Evolutionary conservation across 2,329 filamentous ascomycete species (phyloP).

Genomic region (Fusarium chaquense): DNA sequence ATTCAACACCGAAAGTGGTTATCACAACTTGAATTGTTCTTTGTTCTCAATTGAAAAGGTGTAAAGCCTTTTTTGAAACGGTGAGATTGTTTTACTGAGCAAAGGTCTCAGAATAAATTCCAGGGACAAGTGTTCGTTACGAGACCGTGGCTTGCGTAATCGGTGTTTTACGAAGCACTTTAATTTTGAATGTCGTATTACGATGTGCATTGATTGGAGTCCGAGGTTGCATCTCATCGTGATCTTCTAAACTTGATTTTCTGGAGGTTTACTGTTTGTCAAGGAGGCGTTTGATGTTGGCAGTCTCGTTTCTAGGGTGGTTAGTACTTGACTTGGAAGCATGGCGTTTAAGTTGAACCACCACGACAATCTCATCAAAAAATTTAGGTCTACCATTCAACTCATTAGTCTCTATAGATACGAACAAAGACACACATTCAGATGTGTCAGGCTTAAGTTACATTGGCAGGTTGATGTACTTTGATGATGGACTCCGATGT

Average conservation of each 20-base stretch:
- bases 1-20: background rate
- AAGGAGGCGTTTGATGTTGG: background rate
- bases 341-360: background rate
- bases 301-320: background rate
- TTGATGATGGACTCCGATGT: background rate
- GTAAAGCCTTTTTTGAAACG: background rate
- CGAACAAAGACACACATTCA: fast-evolving
- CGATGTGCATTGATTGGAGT: background rate
- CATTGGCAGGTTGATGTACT: background rate
- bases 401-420: background rate
- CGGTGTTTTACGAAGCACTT: background rate
- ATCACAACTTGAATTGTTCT: background rate
- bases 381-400: background rate
- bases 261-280: background rate
- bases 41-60: background rate
- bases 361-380: background rate
- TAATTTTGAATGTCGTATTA: background rate
- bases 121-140: conserved; percentile 29
- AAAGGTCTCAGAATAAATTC: conserved; percentile 1
- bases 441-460: background rate
- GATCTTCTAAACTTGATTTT: too few species aligned
- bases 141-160: conserved; percentile 30
- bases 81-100: background rate
- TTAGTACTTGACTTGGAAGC: background rate
- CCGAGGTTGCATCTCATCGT: background rate